A percentile compares a stretch with the other conserved stretches of the same genome.
These are phyloP conservation scores for Areca catechu DNA, from an alignment of 176 grass and related monocot genomes.

Conservation along the genomic window DNA sequence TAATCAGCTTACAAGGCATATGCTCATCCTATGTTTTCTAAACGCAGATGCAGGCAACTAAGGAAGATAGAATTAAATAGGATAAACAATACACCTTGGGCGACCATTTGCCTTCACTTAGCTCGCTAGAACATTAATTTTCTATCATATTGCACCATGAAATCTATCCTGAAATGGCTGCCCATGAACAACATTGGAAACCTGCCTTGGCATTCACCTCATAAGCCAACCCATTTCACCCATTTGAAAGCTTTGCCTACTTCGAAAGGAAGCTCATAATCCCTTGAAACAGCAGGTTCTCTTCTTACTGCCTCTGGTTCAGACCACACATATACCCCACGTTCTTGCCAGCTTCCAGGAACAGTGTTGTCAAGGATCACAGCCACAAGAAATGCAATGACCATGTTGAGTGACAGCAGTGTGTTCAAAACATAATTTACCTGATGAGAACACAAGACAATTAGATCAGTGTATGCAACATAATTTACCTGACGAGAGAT, in stretches of 20 bases:
- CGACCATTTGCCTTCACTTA: no score
- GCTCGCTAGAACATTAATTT: no score
- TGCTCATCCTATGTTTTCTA: no score
- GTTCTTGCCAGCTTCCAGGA: conserved; percentile 67
- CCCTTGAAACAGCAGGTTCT: conserved; percentile 54
- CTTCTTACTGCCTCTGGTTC: conserved; percentile 54
- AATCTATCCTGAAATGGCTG: no score
- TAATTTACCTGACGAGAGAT: no score
- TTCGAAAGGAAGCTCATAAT: conserved; percentile 86
- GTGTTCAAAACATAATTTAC: conserved; percentile 89
- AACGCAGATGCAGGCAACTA: no score
- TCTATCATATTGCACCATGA: no score
- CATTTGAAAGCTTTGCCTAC: conserved; percentile 59
- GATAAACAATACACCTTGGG: no score
- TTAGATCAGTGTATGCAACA: conserved; percentile 15
- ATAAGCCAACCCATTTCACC: conserved; percentile 78
- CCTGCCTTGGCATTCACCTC: not conserved
- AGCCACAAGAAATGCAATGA: conserved; percentile 89
- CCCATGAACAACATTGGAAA: no score
- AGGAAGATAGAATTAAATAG: no score
- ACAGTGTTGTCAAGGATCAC: conserved; percentile 81
- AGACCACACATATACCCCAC: conserved; percentile 93
- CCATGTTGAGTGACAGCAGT: conserved; percentile 81
- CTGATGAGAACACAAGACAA: conserved; percentile 25
- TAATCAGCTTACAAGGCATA: no score